A percentile compares a stretch with the other conserved stretches of the same genome.
Evolutionary conservation across 148 eudicot genomes (phyloP).

Genomic region (Bassia scoparia): DNA sequence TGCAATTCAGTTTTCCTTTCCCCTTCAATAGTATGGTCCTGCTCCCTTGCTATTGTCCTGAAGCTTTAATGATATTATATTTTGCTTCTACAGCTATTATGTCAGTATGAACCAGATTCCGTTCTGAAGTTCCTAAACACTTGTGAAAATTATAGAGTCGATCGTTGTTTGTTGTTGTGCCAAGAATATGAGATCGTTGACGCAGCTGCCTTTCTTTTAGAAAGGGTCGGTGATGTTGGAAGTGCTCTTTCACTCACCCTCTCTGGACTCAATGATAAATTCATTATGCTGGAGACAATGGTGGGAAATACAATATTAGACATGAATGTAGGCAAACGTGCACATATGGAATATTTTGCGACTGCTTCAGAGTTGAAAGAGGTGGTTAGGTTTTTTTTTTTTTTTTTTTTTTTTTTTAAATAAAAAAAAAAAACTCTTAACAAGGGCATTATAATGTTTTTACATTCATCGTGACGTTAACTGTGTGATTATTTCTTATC

Average conservation of each 20-base stretch:
- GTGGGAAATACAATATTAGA: slow-evolving; percentile 39
- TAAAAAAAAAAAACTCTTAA: too few relatives aligned
- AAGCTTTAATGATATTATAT: slow-evolving; percentile 5
- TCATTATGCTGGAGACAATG: slow-evolving; percentile 58
- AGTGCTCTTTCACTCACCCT: slow-evolving; percentile 74
- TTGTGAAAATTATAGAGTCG: slow-evolving; percentile 87
- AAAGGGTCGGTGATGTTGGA: slow-evolving; percentile 94
- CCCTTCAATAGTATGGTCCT: neutral
- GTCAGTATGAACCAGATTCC: slow-evolving; percentile 68
- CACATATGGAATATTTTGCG: slow-evolving; percentile 37
- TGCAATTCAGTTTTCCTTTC: neutral
- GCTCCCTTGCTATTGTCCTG: neutral
- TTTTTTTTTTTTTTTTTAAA: too few relatives aligned
- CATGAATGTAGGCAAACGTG: slow-evolving; percentile 20
- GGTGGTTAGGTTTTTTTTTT: slow-evolving; percentile 34
- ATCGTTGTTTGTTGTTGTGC: slow-evolving; percentile 80
- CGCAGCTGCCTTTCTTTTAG: slow-evolving; percentile 85
- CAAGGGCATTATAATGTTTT: neutral
- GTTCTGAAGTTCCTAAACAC: slow-evolving; percentile 85
- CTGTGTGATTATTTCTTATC: slow-evolving; percentile 5
- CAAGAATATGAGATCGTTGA: slow-evolving; percentile 82
- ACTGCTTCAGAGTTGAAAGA: slow-evolving; percentile 50
- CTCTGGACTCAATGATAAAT: slow-evolving; percentile 63
- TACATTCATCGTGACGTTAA: neutral
- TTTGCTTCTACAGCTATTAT: slow-evolving; percentile 60